Conservation (phyloP, 768 basidiomycete genomes). For the Rhodotorula toruloides region DNA sequence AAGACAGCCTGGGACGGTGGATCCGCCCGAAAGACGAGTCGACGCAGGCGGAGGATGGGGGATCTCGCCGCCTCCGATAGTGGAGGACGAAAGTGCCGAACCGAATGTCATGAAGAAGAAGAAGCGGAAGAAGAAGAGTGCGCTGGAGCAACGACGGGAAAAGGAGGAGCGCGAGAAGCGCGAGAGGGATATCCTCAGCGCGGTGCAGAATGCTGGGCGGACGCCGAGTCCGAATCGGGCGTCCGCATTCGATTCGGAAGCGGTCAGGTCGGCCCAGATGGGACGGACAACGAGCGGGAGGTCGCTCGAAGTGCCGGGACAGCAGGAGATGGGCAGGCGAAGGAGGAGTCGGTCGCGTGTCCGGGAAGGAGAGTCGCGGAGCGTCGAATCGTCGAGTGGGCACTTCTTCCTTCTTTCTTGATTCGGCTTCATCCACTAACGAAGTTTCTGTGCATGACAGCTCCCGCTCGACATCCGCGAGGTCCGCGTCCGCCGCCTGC, state of each 20-base stretch:
- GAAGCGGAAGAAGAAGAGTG: background rate
- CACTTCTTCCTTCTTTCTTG: too few relatives aligned
- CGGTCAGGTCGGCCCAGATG: background rate
- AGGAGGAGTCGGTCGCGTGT: background rate
- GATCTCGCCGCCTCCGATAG: background rate
- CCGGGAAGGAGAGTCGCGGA: too few relatives aligned
- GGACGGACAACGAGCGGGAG: too few relatives aligned
- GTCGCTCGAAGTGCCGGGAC: background rate
- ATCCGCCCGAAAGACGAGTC: background rate
- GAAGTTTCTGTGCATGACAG: too few relatives aligned
- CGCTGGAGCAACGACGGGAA: slow-evolving; percentile 2
- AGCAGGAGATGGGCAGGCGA: background rate
- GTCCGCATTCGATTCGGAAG: too few relatives aligned
- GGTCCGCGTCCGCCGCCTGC: too few relatives aligned
- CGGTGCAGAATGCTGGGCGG: slow-evolving; percentile 26
- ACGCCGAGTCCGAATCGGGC: background rate
- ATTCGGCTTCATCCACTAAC: too few relatives aligned
- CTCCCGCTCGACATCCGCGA: too few relatives aligned
- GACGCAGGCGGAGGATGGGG: slow-evolving; percentile 5
- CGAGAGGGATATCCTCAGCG: background rate
- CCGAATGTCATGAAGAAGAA: background rate
- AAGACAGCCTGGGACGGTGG: slow-evolving; percentile 14
- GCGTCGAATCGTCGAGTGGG: too few relatives aligned
- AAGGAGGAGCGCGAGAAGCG: slow-evolving; percentile 7
- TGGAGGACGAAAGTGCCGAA: background rate